Percentiles rank a stretch among this genome's conserved stretches.
Conservation (phyloP, 768 basidiomycete genomes). For the Naematelia encephala region DNA sequence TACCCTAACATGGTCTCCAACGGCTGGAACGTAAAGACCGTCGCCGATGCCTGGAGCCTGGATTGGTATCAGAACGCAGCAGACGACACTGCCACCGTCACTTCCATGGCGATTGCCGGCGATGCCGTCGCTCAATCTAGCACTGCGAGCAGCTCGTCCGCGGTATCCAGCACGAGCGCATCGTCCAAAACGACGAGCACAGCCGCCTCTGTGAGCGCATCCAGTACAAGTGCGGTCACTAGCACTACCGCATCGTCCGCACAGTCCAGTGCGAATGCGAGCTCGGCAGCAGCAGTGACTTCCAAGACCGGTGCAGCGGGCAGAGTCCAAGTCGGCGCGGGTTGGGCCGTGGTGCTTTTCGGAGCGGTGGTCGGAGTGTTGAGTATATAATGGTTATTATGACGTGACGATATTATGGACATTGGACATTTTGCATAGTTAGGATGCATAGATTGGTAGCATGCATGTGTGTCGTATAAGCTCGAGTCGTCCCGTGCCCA, state of each 20-base stretch:
- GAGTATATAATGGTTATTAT: too few species aligned
- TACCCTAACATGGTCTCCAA: slow-evolving; percentile 53
- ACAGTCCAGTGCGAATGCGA: too few species aligned
- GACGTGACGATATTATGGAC: too few species aligned
- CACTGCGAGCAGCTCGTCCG: slow-evolving; percentile 1
- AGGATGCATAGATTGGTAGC: too few species aligned
- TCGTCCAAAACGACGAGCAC: background rate
- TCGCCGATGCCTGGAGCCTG: slow-evolving; percentile 44
- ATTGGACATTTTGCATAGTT: too few species aligned
- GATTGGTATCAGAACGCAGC: slow-evolving; percentile 50
- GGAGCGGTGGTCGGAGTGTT: too few species aligned
- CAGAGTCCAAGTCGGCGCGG: too few species aligned
- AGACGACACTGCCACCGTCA: slow-evolving; percentile 27
- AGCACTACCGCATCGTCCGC: background rate
- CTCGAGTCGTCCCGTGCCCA: too few species aligned
- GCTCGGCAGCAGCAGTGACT: too few species aligned
- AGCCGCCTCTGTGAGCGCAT: background rate
- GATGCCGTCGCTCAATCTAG: slow-evolving; percentile 1
- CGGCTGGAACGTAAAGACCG: slow-evolving; percentile 63
- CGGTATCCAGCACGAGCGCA: background rate
- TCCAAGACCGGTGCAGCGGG: too few species aligned
- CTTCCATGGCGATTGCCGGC: slow-evolving; percentile 26
- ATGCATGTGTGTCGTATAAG: too few species aligned
- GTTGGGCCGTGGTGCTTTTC: too few species aligned
- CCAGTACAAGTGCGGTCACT: background rate